Evolutionary conservation across 768 basidiomycete species (phyloP), one percentile per base, ranked within the genome.

Genomic region (Boletus speciosus): DNA sequence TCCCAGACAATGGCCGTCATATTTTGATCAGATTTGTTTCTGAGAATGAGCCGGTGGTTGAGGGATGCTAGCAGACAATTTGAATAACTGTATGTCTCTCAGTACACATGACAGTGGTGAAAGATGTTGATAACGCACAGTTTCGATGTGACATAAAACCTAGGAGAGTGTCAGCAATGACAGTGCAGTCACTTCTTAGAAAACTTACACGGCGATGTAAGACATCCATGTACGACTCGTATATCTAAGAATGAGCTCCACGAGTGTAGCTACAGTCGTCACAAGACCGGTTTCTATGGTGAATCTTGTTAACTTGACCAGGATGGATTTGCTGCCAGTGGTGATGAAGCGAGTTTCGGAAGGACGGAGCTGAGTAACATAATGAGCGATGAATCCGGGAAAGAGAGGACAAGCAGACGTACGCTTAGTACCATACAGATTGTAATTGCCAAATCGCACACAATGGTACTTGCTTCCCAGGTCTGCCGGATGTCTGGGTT

Each of bases 261-360:
- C 4, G n/a, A 62, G 38, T 7, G 51, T 47, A 6, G 60, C 49
- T 15, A 48, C 19, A 5, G 56, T 50, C 23, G 60, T 61, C 19
- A 62, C 47, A 15, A 58, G 47, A 10, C 60, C 52, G 7, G 52
- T 62, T 37, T 62, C 60, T 4, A 58, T 49, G 27, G 56, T 58
- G 15, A 57, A 37, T 36, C 23, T 61, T 2, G 55, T 57, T 9
- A 61, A 19, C 42, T 47, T 57, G 16, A 27, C 19, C 6, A 53
- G 29, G 9, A 19, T 38, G 8, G 49, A 47, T 9, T 39, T 53
- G 10, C 12, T 25, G 25, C 25, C 3, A 25, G 25, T 47, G n/a
- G 10, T 21, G 11, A 19, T 31, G 38, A 58, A 49, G 21, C 27
- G 12, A 16, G 44, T 48, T 46, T 51, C 43, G 19, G 51, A 46